Evolutionary conservation across 371 early-diverging fungal species (phyloP), one percentile per base, ranked within the genome.

Genomic region (Mucor saturninus): DNA sequence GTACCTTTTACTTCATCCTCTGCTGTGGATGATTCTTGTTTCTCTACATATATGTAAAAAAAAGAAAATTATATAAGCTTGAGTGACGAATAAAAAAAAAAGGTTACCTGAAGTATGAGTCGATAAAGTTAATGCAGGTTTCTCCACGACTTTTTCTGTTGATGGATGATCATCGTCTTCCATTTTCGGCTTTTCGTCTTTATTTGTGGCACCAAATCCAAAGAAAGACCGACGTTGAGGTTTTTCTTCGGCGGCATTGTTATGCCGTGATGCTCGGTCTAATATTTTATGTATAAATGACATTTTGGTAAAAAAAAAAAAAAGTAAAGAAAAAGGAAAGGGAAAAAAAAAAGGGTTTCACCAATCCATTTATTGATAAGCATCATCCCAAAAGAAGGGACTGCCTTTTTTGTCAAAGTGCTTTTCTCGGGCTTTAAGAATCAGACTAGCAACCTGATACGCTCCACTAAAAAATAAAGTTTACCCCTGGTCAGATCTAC

Each of bases 211-310:
- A 35, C 61, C 58, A 61, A 69, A 69, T 11, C 69, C 69, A 69
- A 69, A 69, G 51, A 69, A 64, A 50, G 69, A 69, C 61, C 69
- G 69, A 56, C 69, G 69, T 48, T 68, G 60, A 40, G 60, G 60
- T 54, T 60, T 64, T 39, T 60, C 61, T 54, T 69, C 65, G 10
- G 39, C 15, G 9, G 58, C 48, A 30, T 35, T 59, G 28, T 43
- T 59, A 26, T 68, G 40, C 37, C 69, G 61, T 37, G 69, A 52
- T 39, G 69, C 69, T 61, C 61, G 58, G 48, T 69, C 65, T 32
- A 69, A 61, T 28, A 69, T 64, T 35, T 69, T 69, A 43, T 64
- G 52, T 37, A 69, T 64, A 54, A 69, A 64, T 11, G 69, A 69
- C 69, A 69, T 69, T 28, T 51, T 4, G 35, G 7, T 10, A 26